These are phyloP conservation scores for Leccinum arenicola DNA, from an alignment of 768 basidiomycete genomes.

Conservation along the genomic window DNA sequence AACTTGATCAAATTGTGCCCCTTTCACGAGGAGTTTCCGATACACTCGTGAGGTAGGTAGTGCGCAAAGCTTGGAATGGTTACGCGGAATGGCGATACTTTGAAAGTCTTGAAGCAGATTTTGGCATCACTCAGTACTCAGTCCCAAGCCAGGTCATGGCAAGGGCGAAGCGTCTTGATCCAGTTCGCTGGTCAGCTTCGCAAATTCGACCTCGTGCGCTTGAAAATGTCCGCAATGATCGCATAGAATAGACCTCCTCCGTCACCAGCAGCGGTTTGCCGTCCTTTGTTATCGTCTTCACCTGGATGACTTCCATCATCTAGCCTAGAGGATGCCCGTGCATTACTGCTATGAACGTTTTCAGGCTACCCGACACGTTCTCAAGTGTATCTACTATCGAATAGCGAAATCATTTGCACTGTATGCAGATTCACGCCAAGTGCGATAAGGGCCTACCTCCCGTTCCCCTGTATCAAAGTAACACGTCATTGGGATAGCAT, in stretches of 20 bases:
- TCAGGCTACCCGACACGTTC: too few species aligned
- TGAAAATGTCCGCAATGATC: conserved; percentile 33
- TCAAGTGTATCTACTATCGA: too few species aligned
- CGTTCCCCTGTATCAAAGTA: too few species aligned
- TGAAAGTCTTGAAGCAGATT: conserved; percentile 11
- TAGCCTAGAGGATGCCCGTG: too few species aligned
- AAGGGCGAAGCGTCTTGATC: conserved; percentile 14
- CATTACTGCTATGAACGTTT: too few species aligned
- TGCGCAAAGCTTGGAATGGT: background rate
- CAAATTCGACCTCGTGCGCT: conserved; percentile 30
- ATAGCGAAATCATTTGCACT: too few species aligned
- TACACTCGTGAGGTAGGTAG: background rate
- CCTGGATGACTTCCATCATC: conserved; percentile 32
- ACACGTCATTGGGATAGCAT: background rate
- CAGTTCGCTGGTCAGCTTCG: conserved; percentile 24
- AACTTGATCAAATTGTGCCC: conserved; percentile 4
- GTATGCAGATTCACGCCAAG: too few species aligned
- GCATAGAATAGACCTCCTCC: conserved; percentile 21
- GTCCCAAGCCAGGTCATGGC: background rate
- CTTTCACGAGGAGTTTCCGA: conserved; percentile 2
- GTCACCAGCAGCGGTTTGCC: conserved; percentile 21
- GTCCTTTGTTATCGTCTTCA: conserved; percentile 9
- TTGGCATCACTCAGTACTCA: background rate
- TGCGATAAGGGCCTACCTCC: too few species aligned
- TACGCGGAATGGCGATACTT: conserved; percentile 1